Base-by-base conservation (phyloP, 177 flowering plant genomes). In the Tripterygium wilfordii region DNA sequence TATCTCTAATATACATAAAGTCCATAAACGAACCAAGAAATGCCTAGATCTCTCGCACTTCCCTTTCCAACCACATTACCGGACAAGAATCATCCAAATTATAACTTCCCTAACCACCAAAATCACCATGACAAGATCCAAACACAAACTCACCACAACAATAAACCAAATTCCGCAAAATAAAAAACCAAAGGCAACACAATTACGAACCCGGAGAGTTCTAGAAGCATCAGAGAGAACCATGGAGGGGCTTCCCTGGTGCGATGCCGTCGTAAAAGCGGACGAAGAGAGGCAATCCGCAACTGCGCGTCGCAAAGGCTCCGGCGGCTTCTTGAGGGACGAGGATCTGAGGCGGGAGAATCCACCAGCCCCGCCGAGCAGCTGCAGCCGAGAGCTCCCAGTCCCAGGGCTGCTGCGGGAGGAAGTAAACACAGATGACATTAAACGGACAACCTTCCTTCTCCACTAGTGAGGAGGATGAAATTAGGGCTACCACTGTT, bases 251-350 rank as follows among this genome's bases (percentile, higher is more conserved):
- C 39, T 51, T 1, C 74, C 77, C 31, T 76, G 80, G 48, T 62
- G 78, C 24, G 80, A 57, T 2, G 68, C 59, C 1, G 73, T 39
- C 0, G 81, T 48, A 8, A 79, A 52, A 3, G 78, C 45, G 0
- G 91, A 60, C 5, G 90, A 68, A 8, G 96, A 86, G 4, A 94
- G 71, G 63, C 88, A 89, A 77, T 89, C 92, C 23, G 96, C 96
- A 3, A 89, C 95, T 10, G 97, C 95, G 0, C 90, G 69, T 8
- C 92, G 82, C 15, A 94, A 70, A 23, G 95, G 99, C 80, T 94
- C 99, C 5, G 96, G 96, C 22, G 92, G 96, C 63, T 89, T 87
- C 73, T 73, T 78, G 12, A 61, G 32, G 26, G 87, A 72, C 26
- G 85, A 74, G 61, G 97, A 90, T 87, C 96, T 76, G 52, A 80